phyloP scores from a whole-genome alignment of 2,329 filamentous ascomycete genomes.

The Verruconis gallopava region DNA sequence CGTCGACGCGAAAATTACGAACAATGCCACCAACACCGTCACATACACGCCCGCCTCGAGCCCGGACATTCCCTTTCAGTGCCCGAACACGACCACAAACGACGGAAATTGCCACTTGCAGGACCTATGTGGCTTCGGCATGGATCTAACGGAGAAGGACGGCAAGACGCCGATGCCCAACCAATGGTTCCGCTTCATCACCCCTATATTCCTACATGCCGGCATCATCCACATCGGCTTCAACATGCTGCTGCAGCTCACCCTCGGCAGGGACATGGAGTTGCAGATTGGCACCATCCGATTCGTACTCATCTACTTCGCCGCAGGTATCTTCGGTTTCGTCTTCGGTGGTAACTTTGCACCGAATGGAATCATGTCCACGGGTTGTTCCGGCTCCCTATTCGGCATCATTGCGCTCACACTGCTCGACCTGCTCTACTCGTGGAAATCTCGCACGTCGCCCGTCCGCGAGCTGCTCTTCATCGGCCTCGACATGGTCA shows the following conservation, averaged over 20 bases:
- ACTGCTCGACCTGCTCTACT: conserved; percentile 82
- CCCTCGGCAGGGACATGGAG: conserved; percentile 86
- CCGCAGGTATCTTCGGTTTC: conserved; percentile 87
- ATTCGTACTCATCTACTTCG: conserved; percentile 81
- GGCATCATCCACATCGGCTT: conserved; percentile 91
- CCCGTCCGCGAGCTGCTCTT: conserved; percentile 80
- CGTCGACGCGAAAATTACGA: conserved; percentile 50
- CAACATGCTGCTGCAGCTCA: conserved; percentile 85
- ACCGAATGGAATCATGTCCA: conserved; percentile 62
- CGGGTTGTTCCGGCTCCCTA: conserved; percentile 77
- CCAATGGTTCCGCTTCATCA: conserved; percentile 95
- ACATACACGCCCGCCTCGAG: conserved; percentile 16
- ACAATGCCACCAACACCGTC: not conserved
- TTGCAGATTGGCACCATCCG: conserved; percentile 75
- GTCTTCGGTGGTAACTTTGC: conserved; percentile 92
- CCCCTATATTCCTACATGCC: conserved; percentile 89
- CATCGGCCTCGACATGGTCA: conserved; percentile 70
- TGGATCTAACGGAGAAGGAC: conserved; percentile 34
- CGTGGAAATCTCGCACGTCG: conserved; percentile 65
- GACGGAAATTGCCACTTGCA: conserved; percentile 56
- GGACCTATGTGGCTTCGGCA: conserved; percentile 71
- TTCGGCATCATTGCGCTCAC: conserved; percentile 87
- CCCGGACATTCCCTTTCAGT: conserved; percentile 51
- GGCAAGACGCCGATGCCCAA: conserved; percentile 56
- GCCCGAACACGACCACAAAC: conserved; percentile 55